A percentile compares a stretch with the other conserved stretches of the same genome.
Conservation (phyloP, 192 early-diverging fungal species). For the Umbelopsis vinacea region DNA sequence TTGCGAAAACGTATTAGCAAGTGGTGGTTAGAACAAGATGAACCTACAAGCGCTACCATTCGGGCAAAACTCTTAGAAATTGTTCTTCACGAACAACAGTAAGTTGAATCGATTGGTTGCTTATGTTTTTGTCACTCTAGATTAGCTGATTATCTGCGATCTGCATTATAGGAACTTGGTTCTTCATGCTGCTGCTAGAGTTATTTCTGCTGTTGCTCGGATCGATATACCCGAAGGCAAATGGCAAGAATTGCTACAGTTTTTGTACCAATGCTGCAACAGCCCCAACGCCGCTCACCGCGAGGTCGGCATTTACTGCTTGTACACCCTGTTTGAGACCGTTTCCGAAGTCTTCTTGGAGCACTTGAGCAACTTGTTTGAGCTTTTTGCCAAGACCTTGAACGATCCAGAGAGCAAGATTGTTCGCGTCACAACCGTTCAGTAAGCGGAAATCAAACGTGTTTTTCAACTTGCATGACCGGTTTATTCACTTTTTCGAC, state of each 20-base stretch:
- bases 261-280: conserved; percentile 81
- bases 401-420: conserved; percentile 82
- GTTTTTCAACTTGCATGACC: background rate
- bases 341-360: conserved; percentile 72
- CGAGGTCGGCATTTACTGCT: conserved; percentile 84
- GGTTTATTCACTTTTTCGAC: background rate
- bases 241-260: conserved; percentile 80
- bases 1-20: conserved; percentile 79
- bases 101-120: conserved; percentile 23
- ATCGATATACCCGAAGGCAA: conserved; percentile 76
- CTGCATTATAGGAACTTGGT: conserved; percentile 56
- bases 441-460: conserved; percentile 42
- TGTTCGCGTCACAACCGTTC: conserved; percentile 81
- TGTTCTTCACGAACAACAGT: conserved; percentile 75
- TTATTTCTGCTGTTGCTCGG: conserved; percentile 88
- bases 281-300: conserved; percentile 75
- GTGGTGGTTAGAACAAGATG: conserved; percentile 77
- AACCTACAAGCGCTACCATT: conserved; percentile 57
- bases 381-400: conserved; percentile 74
- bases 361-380: conserved; percentile 69
- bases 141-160: background rate
- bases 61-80: conserved; percentile 73
- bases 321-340: conserved; percentile 88
- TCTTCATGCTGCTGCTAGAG: conserved; percentile 81
- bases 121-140: background rate